Percentiles rank a stretch among this genome's conserved stretches.
Evolutionary conservation across 257 asterid genomes (phyloP).

Genomic region (Misopates orontium): DNA sequence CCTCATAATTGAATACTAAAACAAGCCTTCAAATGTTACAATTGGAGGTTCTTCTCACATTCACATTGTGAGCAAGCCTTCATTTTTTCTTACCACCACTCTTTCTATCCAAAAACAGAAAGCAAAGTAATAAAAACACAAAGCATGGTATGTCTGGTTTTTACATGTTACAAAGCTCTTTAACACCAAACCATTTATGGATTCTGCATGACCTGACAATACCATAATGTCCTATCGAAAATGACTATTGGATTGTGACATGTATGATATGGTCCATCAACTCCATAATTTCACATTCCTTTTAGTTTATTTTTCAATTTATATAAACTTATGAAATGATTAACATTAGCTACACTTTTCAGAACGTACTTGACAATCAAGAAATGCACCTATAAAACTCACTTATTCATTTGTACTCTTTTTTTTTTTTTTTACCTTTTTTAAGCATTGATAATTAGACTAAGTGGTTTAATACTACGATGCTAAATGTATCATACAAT

Average conservation of each 20-base stretch:
- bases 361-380: neutral
- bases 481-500: too few species aligned
- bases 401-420: neutral
- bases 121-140: constrained; percentile 6
- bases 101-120: constrained; percentile 11
- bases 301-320: neutral
- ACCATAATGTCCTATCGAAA: constrained; percentile 38
- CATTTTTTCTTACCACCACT: constrained; percentile 9
- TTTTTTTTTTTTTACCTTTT: neutral
- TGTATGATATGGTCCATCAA: constrained; percentile 30
- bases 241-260: constrained; percentile 37
- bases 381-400: constrained; percentile 14
- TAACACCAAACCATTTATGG: constrained; percentile 30
- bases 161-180: constrained; percentile 20
- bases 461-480: too few species aligned
- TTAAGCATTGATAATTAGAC: neutral
- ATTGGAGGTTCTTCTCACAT: constrained; percentile 14
- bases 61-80: neutral
- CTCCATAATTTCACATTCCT: neutral
- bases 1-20: neutral
- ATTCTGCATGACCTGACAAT: constrained; percentile 27
- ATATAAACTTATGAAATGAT: neutral
- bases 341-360: neutral
- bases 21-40: neutral
- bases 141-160: constrained; percentile 26